These are phyloP conservation scores for Drosera capensis DNA, from an alignment of 148 eudicot species.

Conservation along the genomic window DNA sequence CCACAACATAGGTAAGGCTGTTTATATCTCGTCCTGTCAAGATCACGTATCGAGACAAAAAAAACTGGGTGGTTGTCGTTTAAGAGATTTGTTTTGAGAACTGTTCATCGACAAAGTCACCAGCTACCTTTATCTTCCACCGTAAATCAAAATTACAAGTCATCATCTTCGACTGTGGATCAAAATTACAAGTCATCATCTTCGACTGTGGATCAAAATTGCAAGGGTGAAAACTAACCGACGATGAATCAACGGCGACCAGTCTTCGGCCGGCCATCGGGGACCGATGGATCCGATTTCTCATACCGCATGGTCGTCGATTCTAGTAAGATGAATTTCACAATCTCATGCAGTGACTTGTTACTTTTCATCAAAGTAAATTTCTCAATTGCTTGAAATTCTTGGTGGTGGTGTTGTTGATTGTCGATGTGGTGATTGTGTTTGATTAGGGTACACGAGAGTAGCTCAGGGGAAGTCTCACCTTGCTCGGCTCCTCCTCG, in stretches of 20 bases:
- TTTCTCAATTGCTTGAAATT: conserved; percentile 2
- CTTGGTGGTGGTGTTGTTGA: neutral
- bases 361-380: neutral
- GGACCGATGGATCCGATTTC: conserved; percentile 88
- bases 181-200: too few species aligned
- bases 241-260: conserved; percentile 62
- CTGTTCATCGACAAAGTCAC: too few species aligned
- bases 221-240: too few species aligned
- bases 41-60: too few species aligned
- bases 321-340: conserved; percentile 22
- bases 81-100: too few species aligned
- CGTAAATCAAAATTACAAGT: too few species aligned
- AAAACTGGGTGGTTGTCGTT: too few species aligned
- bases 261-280: conserved; percentile 47
- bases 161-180: too few species aligned
- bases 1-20: too few species aligned
- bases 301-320: conserved; percentile 93
- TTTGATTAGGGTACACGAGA: conserved; percentile 46
- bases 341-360: neutral
- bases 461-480: conserved; percentile 50
- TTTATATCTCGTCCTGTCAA: too few species aligned
- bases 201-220: too few species aligned
- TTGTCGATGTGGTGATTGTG: conserved; percentile 1
- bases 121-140: too few species aligned
- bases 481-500: conserved; percentile 27